Evolutionary conservation across 768 basidiomycete species (phyloP).

Genomic region (Russula emetica): DNA sequence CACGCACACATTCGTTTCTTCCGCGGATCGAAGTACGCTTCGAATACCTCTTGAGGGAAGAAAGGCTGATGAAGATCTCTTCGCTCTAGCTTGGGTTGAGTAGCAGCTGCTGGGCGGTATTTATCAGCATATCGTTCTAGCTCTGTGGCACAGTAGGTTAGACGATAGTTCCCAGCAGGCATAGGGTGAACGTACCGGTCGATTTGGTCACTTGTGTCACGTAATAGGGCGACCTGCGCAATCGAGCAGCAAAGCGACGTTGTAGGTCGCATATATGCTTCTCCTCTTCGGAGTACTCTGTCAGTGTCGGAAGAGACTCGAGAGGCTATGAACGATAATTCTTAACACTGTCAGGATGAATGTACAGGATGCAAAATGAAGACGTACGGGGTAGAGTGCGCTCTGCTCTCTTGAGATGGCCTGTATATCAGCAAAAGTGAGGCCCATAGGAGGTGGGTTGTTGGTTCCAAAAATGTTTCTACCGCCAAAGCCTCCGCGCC

Average conservation of each 20-base stretch:
- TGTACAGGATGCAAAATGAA: background rate
- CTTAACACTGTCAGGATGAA: slow-evolving; percentile 9
- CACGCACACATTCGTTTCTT: slow-evolving; percentile 53
- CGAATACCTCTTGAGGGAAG: slow-evolving; percentile 74
- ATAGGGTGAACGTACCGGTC: slow-evolving; percentile 39
- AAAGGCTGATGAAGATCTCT: slow-evolving; percentile 69
- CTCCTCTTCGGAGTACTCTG: slow-evolving; percentile 63
- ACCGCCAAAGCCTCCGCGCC: slow-evolving; percentile 54
- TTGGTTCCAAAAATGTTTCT: slow-evolving; percentile 39
- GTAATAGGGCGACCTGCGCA: slow-evolving; percentile 70
- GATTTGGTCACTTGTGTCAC: slow-evolving; percentile 68
- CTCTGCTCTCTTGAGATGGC: slow-evolving; percentile 71
- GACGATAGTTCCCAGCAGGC: background rate
- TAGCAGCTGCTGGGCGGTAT: slow-evolving; percentile 58
- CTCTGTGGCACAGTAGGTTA: slow-evolving; percentile 41
- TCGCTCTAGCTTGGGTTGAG: slow-evolving; percentile 63
- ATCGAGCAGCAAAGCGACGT: slow-evolving; percentile 56
- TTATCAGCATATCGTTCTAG: slow-evolving; percentile 81
- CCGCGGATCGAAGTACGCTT: slow-evolving; percentile 73
- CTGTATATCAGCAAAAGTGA: slow-evolving; percentile 76
- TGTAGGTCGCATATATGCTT: slow-evolving; percentile 62
- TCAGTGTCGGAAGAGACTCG: slow-evolving; percentile 60
- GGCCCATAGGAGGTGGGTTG: slow-evolving; percentile 65
- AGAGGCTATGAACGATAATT: slow-evolving; percentile 46
- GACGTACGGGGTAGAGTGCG: slow-evolving; percentile 74